A percentile compares a stretch with the other conserved stretches of the same genome.
Evolutionary conservation across 2,329 filamentous ascomycete species (phyloP).

Genomic region (Ilyonectria sp.): DNA sequence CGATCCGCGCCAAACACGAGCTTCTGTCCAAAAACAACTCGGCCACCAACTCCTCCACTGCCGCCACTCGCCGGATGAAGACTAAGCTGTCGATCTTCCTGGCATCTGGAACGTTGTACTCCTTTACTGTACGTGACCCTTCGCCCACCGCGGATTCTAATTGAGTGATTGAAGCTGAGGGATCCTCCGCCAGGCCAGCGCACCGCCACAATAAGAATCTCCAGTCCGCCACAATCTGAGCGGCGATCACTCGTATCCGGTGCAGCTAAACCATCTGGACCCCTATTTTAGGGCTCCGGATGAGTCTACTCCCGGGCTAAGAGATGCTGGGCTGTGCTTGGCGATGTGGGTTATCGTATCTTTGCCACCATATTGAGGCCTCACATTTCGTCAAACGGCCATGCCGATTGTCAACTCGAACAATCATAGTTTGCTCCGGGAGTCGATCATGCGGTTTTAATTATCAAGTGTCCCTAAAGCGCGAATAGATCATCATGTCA

Average conservation of each 20-base stretch:
- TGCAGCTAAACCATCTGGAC: constrained; percentile 1
- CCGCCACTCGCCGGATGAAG: constrained; percentile 34
- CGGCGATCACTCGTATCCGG: constrained; percentile 30
- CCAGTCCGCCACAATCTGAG: constrained; percentile 27
- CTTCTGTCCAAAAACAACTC: constrained; percentile 7
- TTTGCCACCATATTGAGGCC: constrained; percentile 23
- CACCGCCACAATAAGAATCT: constrained; percentile 33
- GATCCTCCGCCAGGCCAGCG: constrained; percentile 3
- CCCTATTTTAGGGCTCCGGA: constrained; percentile 32
- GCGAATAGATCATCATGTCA: too few species aligned
- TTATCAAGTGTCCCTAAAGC: not conserved
- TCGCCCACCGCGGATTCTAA: not conserved
- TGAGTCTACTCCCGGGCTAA: constrained; percentile 15
- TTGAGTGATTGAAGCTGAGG: not conserved
- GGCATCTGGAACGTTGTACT: constrained; percentile 31
- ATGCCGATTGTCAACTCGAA: not conserved
- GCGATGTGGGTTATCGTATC: constrained; percentile 15
- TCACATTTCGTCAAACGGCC: not conserved
- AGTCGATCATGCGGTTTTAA: not conserved
- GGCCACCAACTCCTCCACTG: constrained; percentile 19
- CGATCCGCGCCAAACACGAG: constrained; percentile 33
- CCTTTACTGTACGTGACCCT: not conserved
- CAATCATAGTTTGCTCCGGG: not conserved
- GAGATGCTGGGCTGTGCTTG: constrained; percentile 21
- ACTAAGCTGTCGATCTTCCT: constrained; percentile 34